A percentile compares a stretch with the other conserved stretches of the same genome.
Conservation (phyloP, 2,329 filamentous ascomycete genomes). For the Paecilomyces sp. region DNA sequence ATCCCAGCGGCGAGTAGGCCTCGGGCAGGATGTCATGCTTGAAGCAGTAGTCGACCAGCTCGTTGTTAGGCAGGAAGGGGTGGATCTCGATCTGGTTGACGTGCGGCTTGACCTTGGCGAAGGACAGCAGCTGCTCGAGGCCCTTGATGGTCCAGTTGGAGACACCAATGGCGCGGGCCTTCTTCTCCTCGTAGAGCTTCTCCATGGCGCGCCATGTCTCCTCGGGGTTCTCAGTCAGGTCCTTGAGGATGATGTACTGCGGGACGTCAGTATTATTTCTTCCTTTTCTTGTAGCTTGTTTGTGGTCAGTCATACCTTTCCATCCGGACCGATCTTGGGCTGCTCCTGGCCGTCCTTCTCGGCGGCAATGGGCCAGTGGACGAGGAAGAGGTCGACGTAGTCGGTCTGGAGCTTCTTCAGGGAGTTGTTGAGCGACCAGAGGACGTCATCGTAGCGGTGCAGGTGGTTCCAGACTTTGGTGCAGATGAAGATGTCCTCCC, state of each 20-base stretch:
- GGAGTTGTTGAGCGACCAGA: conserved; percentile 50
- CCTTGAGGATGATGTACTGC: conserved; percentile 56
- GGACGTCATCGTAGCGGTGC: conserved; percentile 40
- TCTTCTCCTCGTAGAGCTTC: conserved; percentile 52
- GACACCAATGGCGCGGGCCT: conserved; percentile 65
- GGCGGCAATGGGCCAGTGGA: conserved; percentile 46
- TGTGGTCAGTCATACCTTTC: conserved; percentile 32
- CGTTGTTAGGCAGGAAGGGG: conserved; percentile 41
- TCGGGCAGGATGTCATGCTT: conserved; percentile 32
- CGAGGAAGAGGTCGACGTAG: conserved; percentile 64
- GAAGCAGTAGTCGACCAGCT: conserved; percentile 37
- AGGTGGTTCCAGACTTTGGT: conserved; percentile 50
- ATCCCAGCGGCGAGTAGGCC: conserved; percentile 46
- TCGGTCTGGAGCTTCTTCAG: conserved; percentile 60
- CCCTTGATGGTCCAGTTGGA: conserved; percentile 62
- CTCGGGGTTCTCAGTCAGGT: conserved; percentile 57
- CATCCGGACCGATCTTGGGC: conserved; percentile 45
- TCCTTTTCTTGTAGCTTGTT: neutral
- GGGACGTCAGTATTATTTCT: conserved; percentile 6
- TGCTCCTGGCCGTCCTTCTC: conserved; percentile 43
- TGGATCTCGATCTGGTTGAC: conserved; percentile 42
- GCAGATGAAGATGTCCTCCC: conserved; percentile 44
- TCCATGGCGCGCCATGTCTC: conserved; percentile 63
- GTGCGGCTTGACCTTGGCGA: conserved; percentile 35
- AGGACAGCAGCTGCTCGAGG: conserved; percentile 39